These are phyloP conservation scores for Sclerotiophoma versabilis DNA, from an alignment of 2,329 filamentous ascomycete genomes.

Conservation along the genomic window DNA sequence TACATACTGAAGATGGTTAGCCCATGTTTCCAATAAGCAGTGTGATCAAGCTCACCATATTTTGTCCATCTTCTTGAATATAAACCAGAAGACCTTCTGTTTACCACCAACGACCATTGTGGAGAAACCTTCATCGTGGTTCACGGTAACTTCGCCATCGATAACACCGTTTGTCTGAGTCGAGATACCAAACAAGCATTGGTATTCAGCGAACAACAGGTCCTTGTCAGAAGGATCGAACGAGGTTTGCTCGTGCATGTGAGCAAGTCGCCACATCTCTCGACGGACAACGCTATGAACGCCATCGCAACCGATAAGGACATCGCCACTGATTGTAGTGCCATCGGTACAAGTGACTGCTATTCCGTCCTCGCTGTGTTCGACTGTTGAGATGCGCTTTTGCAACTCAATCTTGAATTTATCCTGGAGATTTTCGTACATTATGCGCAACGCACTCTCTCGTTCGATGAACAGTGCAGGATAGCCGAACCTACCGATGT, in stretches of 20 bases:
- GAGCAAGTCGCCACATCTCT: constrained; percentile 25
- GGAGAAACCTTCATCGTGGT: constrained; percentile 9
- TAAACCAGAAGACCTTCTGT: constrained; percentile 39
- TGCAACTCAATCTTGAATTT: constrained; percentile 17
- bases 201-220: constrained; percentile 20
- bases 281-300: constrained; percentile 23
- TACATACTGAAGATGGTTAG: constrained; percentile 15
- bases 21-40: neutral
- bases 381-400: constrained; percentile 6
- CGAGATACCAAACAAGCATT: constrained; percentile 25
- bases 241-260: constrained; percentile 2
- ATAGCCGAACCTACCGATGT: neutral
- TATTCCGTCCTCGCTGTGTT: constrained; percentile 4
- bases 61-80: constrained; percentile 29
- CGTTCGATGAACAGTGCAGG: constrained; percentile 21
- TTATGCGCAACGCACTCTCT: constrained; percentile 16
- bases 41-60: constrained; percentile 12
- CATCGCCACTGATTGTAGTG: constrained; percentile 7
- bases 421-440: constrained; percentile 23
- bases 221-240: constrained; percentile 11
- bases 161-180: neutral
- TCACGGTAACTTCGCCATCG: constrained; percentile 14
- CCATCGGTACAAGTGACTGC: constrained; percentile 19
- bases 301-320: constrained; percentile 28
- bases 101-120: constrained; percentile 23